phyloP scores from a whole-genome alignment of 2,329 filamentous ascomycete species.

The Nothopassalora personata region DNA sequence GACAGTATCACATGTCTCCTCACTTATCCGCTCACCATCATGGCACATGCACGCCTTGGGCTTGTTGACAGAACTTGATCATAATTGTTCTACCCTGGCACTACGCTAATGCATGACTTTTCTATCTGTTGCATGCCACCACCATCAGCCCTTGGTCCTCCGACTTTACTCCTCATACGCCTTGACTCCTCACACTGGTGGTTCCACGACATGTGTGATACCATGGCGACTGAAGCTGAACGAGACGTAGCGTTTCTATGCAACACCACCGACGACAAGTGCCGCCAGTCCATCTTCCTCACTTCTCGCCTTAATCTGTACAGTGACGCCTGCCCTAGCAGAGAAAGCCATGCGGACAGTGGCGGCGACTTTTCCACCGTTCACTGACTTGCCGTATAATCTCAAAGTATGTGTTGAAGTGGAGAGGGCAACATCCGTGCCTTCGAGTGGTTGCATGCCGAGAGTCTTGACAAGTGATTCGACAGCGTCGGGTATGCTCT shows the following conservation, averaged over 20 bases:
- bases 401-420: conserved; percentile 91
- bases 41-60: background rate
- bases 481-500: conserved; percentile 93
- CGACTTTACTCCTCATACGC: background rate
- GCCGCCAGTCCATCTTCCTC: conserved; percentile 89
- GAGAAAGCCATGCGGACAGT: conserved; percentile 90
- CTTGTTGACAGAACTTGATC: background rate
- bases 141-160: background rate
- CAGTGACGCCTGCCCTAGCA: conserved; percentile 86
- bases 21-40: background rate
- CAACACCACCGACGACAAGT: conserved; percentile 77
- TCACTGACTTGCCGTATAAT: conserved; percentile 90
- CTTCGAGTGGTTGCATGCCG: conserved; percentile 88
- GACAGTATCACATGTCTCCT: background rate
- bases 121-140: background rate
- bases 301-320: conserved; percentile 86
- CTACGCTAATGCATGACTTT: background rate
- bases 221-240: conserved; percentile 19
- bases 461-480: conserved; percentile 82
- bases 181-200: background rate
- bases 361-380: conserved; percentile 80
- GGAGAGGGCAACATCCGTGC: conserved; percentile 83
- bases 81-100: background rate
- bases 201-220: background rate
- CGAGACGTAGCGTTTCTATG: conserved; percentile 44